Conservation (phyloP, 257 asterid genomes). For the Jacaranda copaia region DNA sequence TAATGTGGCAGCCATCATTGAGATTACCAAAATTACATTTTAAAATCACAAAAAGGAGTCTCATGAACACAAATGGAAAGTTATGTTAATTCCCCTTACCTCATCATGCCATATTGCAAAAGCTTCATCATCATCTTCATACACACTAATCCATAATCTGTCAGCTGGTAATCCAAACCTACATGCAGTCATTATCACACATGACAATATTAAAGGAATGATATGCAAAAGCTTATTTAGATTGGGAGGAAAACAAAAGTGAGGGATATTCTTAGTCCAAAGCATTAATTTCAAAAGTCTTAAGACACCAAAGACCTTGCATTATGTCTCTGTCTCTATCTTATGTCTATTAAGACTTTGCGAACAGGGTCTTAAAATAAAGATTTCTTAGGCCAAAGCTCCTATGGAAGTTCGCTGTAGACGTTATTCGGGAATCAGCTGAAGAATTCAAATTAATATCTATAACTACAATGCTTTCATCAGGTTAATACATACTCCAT, state of each 20-base stretch:
- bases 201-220: slow-evolving; percentile 14
- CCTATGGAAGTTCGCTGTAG: not conserved
- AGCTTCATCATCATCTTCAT: slow-evolving; percentile 85
- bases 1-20: not conserved
- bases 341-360: not conserved
- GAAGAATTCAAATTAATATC: slow-evolving; percentile 16
- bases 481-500: slow-evolving; percentile 62
- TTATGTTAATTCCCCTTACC: slow-evolving; percentile 41
- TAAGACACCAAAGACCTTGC: too few relatives aligned
- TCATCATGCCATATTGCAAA: slow-evolving; percentile 83
- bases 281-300: too few relatives aligned
- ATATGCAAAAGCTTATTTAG: not conserved
- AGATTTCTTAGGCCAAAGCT: not conserved
- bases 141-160: slow-evolving; percentile 86
- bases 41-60: slow-evolving; percentile 5
- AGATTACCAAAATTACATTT: not conserved
- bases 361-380: not conserved
- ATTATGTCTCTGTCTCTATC: too few relatives aligned
- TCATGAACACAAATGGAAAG: slow-evolving; percentile 11
- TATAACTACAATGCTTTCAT: slow-evolving; percentile 30
- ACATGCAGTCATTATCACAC: slow-evolving; percentile 22
- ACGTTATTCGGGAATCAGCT: too few relatives aligned
- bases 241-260: too few relatives aligned
- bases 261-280: too few relatives aligned
- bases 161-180: slow-evolving; percentile 82